A percentile compares a stretch with the other conserved stretches of the same genome.
phyloP scores from a whole-genome alignment of 805 yeast genomes.

The Saccharomycopsis lassenensis region DNA sequence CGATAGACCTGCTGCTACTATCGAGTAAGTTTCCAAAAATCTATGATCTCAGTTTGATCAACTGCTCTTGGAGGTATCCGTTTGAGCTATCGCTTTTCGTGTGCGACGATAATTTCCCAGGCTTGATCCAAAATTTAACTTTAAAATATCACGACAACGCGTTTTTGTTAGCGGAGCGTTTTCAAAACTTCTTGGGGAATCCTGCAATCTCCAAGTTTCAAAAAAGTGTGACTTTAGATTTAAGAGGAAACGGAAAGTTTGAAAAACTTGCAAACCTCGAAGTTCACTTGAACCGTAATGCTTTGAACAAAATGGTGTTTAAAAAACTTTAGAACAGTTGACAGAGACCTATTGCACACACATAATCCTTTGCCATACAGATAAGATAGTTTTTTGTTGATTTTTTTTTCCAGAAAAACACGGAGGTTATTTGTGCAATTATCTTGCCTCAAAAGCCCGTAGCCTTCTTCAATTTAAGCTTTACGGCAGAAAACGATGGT shows the following conservation, averaged over 20 bases:
- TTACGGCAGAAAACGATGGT: too few species aligned
- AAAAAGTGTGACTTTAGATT: conserved; percentile 5
- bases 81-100: conserved; percentile 7
- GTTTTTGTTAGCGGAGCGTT: conserved; percentile 15
- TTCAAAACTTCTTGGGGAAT: conserved; percentile 7
- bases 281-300: conserved; percentile 4
- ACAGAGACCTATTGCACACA: conserved; percentile 4
- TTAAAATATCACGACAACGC: conserved; percentile 7
- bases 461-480: background rate
- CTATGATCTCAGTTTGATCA: conserved; percentile 5
- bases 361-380: background rate
- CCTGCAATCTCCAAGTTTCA: conserved; percentile 6
- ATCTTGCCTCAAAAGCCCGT: background rate
- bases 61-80: conserved; percentile 17
- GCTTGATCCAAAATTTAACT: conserved; percentile 1
- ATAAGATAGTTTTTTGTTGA: background rate
- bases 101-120: background rate
- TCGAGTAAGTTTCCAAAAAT: background rate
- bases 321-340: background rate
- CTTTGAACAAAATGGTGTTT: background rate
- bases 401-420: background rate
- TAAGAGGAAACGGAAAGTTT: conserved; percentile 6
- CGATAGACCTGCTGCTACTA: background rate
- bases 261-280: conserved; percentile 13
- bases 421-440: background rate